phyloP scores from a whole-genome alignment of 768 basidiomycete genomes.

The Hericium coralloides region DNA sequence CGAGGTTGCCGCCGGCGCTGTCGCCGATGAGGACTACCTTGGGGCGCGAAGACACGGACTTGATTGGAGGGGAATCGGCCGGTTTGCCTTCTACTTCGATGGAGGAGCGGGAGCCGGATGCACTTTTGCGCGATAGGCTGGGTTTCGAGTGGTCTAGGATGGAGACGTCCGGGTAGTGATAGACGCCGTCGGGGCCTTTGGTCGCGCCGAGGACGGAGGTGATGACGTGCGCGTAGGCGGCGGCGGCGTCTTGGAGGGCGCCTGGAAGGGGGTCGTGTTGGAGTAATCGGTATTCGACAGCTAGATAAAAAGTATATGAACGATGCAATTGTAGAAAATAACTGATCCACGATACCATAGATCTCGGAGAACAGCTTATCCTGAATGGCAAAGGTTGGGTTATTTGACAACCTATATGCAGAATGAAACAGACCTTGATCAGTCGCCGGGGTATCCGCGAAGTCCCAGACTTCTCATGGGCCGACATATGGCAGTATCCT shows the following conservation, averaged over 20 bases:
- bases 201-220: conserved; percentile 15
- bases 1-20: conserved; percentile 45
- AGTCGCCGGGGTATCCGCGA: conserved; percentile 40
- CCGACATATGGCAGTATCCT: too few species aligned
- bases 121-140: too few species aligned
- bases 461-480: conserved; percentile 22
- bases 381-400: conserved; percentile 1
- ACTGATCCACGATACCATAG: conserved; percentile 14
- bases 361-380: conserved; percentile 27
- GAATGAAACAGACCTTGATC: conserved; percentile 25
- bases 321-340: not conserved
- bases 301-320: conserved; percentile 1
- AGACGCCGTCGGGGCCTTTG: conserved; percentile 16
- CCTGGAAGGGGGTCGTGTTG: conserved; percentile 46
- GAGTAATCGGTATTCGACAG: conserved; percentile 43
- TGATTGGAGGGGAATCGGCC: conserved; percentile 9
- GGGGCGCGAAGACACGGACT: not conserved
- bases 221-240: conserved; percentile 41
- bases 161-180: not conserved
- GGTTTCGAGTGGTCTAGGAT: too few species aligned
- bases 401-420: too few species aligned
- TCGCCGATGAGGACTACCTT: conserved; percentile 43
- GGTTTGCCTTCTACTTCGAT: not conserved
- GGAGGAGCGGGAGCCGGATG: too few species aligned
- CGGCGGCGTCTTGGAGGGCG: conserved; percentile 42